Percentiles rank a stretch among this genome's conserved stretches.
Conservation (phyloP, 2,329 filamentous ascomycete genomes). For the Claviceps africana region DNA sequence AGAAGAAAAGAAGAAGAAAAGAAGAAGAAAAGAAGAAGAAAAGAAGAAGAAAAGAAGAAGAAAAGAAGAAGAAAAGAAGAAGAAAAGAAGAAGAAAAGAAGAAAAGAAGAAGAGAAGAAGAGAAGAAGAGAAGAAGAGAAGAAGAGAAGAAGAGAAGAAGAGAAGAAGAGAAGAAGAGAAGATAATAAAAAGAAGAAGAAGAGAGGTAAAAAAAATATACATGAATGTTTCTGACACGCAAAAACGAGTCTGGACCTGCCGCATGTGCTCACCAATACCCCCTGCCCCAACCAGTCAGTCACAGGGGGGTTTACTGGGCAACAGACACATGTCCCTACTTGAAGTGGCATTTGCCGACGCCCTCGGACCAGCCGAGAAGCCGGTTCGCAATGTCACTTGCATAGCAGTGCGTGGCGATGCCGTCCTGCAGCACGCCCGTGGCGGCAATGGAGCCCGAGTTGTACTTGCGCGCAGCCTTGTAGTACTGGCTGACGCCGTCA, state of each 20-base stretch:
- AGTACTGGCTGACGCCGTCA: slow-evolving; percentile 18
- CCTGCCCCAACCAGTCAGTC: no score
- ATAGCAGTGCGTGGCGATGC: slow-evolving; percentile 35
- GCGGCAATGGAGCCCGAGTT: slow-evolving; percentile 31
- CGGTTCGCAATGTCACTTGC: slow-evolving; percentile 29
- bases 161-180: not conserved
- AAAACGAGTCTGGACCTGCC: not conserved
- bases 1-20: no score
- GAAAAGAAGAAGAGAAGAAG: not conserved
- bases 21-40: no score
- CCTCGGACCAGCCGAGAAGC: slow-evolving; percentile 2
- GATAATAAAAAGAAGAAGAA: not conserved
- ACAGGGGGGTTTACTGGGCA: no score
- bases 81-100: not conserved
- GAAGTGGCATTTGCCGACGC: not conserved
- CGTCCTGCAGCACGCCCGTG: slow-evolving; percentile 23
- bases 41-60: no score
- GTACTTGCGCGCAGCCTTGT: slow-evolving; percentile 32
- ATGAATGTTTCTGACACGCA: not conserved
- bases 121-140: not conserved
- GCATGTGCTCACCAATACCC: not conserved
- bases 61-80: no score
- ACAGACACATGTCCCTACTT: not conserved
- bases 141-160: not conserved
- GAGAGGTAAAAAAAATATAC: not conserved